Conservation (phyloP, 192 early-diverging fungal genomes). For the Umbelopsis ramanniana region DNA sequence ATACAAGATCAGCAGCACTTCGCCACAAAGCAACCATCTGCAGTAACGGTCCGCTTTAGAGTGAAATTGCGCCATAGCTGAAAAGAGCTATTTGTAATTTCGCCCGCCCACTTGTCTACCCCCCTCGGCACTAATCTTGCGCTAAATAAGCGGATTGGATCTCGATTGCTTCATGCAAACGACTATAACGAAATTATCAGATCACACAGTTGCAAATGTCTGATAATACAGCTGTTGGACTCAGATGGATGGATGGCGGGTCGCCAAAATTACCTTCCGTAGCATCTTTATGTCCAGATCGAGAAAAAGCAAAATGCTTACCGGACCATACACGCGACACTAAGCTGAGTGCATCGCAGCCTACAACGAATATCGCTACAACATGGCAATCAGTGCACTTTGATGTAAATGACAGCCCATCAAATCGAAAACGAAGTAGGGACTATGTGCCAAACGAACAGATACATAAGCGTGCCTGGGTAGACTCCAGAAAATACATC, state of each 20-base stretch:
- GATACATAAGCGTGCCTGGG: background rate
- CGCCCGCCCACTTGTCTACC: too few relatives aligned
- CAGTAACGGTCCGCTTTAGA: too few relatives aligned
- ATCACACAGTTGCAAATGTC: slow-evolving; percentile 19
- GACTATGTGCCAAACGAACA: background rate
- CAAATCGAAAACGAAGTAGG: background rate
- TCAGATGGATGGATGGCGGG: background rate
- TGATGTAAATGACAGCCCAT: background rate
- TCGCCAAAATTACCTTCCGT: background rate
- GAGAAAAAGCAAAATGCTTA: background rate
- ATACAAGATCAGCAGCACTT: too few relatives aligned
- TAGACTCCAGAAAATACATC: background rate
- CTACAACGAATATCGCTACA: background rate
- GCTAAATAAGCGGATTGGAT: background rate
- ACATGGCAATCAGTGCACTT: background rate
- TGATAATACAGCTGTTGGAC: background rate
- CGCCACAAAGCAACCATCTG: too few relatives aligned
- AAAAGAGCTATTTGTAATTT: background rate
- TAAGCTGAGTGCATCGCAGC: background rate
- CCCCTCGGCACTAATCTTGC: too few relatives aligned
- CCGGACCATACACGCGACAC: background rate
- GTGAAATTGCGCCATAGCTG: too few relatives aligned
- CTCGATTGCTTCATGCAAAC: background rate
- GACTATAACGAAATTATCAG: background rate
- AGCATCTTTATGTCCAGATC: background rate